Base-by-base conservation (phyloP, 1,284 basidiomycete species). In the Tetrapyrgos nigripes region DNA sequence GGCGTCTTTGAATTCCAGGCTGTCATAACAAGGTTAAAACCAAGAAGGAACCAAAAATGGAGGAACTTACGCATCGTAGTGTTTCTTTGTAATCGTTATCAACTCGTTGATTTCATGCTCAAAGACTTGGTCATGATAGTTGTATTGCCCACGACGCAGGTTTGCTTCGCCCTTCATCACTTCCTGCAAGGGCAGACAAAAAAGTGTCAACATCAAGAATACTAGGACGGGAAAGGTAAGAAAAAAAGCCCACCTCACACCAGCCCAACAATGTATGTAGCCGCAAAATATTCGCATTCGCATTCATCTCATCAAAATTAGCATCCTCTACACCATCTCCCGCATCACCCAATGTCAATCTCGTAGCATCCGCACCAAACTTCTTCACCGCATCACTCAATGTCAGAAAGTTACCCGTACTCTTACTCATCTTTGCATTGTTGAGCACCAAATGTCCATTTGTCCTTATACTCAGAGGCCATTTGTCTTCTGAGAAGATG, bases 361-460 rank as follows among this genome's bases (percentile, higher is more conserved):
- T 85, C 68, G 93, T 97, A 33, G 97, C 94, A 72, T 97, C 94
- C 24, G 95, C 93, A 55, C 94, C 95, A 69, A 96, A 97, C 79
- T 97, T 95, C 70, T 86, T 80, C 53, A 95, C 83, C 9, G 87
- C 82, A 69, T 96, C 88, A 51, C 86, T 79, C 68, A 96, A 76
- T 1, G 93, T 96, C 78, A 95, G 76, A 44, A 87, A 91, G 73
- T 95, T 95, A 14, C 94, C 97, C 47, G 93, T 97, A 75, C 92
- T 94, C 86, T 99, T 98, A 59, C 88, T 91, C 97, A 99, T 99
- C 83, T 99, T 99, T 82, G 96, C 92, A 35, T 97, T 97, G 76
- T 99, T 99, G 73, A 99, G 78, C 92, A 97, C 93, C 78, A 99
- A 77, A 73, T 99, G 97, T 0, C 97, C 97, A 73, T 99, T 99